Conservation (phyloP, 164 flowering plant species). For the Santalum album region DNA sequence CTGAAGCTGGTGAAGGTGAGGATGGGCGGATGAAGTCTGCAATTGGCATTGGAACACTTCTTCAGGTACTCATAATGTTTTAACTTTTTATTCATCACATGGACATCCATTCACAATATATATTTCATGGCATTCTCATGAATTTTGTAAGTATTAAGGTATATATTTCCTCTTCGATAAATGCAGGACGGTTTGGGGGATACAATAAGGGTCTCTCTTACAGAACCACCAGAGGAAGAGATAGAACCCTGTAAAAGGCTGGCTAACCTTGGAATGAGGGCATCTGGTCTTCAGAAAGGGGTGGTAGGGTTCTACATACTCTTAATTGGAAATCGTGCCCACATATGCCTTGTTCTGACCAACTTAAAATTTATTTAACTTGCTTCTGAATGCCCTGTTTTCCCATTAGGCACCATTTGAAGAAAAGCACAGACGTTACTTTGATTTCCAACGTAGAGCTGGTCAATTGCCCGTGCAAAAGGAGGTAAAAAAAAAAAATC, state of each 20-base stretch:
- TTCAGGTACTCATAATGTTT: constrained; percentile 45
- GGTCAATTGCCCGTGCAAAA: constrained; percentile 87
- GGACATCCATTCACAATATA: background rate
- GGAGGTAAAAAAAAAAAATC: constrained; percentile 50
- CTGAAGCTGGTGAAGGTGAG: constrained; percentile 99
- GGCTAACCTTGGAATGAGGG: constrained; percentile 85
- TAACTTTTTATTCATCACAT: background rate
- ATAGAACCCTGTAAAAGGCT: constrained; percentile 90
- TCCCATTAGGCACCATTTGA: constrained; percentile 63
- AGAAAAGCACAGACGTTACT: constrained; percentile 83
- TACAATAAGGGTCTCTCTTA: constrained; percentile 93
- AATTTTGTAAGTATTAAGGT: too few relatives aligned
- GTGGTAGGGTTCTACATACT: constrained; percentile 57
- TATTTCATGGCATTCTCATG: too few relatives aligned
- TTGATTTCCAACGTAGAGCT: constrained; percentile 91
- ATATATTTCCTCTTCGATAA: background rate
- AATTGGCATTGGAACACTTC: constrained; percentile 97
- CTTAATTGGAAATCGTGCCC: constrained; percentile 4
- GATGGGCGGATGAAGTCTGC: constrained; percentile 99
- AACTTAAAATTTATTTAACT: background rate
- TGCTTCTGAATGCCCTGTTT: background rate
- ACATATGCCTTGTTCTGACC: background rate
- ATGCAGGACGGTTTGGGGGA: constrained; percentile 95
- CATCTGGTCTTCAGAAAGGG: constrained; percentile 76
- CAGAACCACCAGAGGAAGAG: constrained; percentile 94